Base-by-base conservation (phyloP, 2,329 filamentous ascomycete genomes). In the Verticillium alfalfae region DNA sequence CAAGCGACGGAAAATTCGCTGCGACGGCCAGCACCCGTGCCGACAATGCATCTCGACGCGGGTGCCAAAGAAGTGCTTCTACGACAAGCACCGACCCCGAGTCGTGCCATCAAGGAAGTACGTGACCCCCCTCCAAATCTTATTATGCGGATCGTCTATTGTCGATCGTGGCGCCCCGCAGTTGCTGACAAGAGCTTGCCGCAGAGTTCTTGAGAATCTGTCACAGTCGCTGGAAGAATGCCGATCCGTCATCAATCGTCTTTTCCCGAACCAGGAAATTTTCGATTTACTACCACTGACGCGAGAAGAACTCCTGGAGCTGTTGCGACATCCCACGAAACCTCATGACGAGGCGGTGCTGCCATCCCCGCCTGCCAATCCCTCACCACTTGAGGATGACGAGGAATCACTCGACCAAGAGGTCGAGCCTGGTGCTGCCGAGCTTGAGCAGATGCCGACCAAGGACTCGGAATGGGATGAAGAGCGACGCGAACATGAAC, bases 41-140 rank as follows among this genome's bases (percentile, higher is more conserved):
- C 89, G 90, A 38, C 91, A 93, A 71, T 95, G 91, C 71, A 83
- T 91, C 62, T 93, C 90, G 73, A 93, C 92, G 71, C 87, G 91
- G 61, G 90, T 91, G 65, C 88, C 90, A 3, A 91, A 93, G 72
- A 82, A 86, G 60, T 94, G 91, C 71, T 88, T 88, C 69, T 94
- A 94, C 73, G 89, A 92, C 67, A 92, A 93, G 75, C 90, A 92
- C 66, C 84, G 90, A 16, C 89, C 91, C 72, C 81, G 89, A 64
- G 86, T 91, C 9, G 88, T 92, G 62, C 90, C 91, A 0, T 93
- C 91, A 8, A 84, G 89, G 74, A 93, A 91, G 89, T 85, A 84
- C 7, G 57, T 15, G 26, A 13, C 16, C 31, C 26, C 13, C 18
- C 26, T 31, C 26, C 26, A 31, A 31, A 31, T 31, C 26, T 31